phyloP scores from a whole-genome alignment of 2,329 filamentous ascomycete species.

The Dothistroma pini region DNA sequence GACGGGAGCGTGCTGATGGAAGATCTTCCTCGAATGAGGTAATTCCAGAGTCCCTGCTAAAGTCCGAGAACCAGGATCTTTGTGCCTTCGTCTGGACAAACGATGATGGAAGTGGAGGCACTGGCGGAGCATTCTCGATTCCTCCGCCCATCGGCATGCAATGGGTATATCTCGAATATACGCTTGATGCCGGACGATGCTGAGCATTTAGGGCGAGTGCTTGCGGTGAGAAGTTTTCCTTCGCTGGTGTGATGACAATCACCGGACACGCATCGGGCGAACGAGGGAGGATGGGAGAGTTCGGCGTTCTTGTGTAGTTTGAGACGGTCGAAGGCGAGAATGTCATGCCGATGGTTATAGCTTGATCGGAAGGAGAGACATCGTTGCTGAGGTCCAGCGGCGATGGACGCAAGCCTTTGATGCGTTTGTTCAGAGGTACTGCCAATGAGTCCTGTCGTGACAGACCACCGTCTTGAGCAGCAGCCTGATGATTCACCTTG shows the following conservation, averaged over 20 bases:
- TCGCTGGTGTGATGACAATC: constrained; percentile 53
- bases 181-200: constrained; percentile 51
- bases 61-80: constrained; percentile 11
- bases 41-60: constrained; percentile 34
- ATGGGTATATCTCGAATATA: constrained; percentile 58
- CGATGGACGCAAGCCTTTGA: constrained; percentile 28
- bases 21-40: constrained; percentile 49
- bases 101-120: constrained; percentile 54
- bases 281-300: constrained; percentile 14
- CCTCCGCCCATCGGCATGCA: constrained; percentile 19
- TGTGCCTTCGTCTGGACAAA: constrained; percentile 21
- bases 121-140: constrained; percentile 51
- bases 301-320: constrained; percentile 40
- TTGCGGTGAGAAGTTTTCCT: constrained; percentile 53
- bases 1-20: neutral
- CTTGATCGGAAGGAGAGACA: constrained; percentile 65
- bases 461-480: neutral
- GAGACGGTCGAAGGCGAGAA: constrained; percentile 55
- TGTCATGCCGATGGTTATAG: constrained; percentile 69
- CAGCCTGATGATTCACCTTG: too few species aligned
- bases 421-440: constrained; percentile 23
- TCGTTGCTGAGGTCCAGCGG: constrained; percentile 39
- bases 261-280: neutral
- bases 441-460: constrained; percentile 8
- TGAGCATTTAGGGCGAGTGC: constrained; percentile 39